Evolutionary conservation across 2,329 filamentous ascomycete genomes (phyloP).

Genomic region (Aspergillus ustus): DNA sequence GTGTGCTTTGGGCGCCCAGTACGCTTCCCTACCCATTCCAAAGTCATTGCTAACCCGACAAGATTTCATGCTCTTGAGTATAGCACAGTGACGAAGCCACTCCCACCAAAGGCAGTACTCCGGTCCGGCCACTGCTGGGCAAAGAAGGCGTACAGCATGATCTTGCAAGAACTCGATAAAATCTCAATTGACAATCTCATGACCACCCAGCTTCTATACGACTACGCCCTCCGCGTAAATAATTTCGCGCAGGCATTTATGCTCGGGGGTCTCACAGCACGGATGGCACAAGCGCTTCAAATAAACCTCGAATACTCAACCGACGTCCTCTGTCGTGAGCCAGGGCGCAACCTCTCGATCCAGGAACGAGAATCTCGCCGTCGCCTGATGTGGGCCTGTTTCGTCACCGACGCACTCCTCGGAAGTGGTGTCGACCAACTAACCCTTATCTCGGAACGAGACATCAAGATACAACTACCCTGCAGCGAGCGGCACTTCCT

Average conservation of each 20-base stretch:
- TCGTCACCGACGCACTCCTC: conserved; percentile 16
- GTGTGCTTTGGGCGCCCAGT: conserved; percentile 16
- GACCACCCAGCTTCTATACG: conserved; percentile 12
- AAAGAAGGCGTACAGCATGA: conserved; percentile 1
- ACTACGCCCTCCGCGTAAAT: conserved; percentile 10
- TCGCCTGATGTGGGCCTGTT: conserved; percentile 17
- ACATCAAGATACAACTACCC: conserved; percentile 16
- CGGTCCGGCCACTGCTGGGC: conserved; percentile 9
- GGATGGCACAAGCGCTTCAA: conserved; percentile 15
- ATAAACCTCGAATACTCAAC: conserved; percentile 17
- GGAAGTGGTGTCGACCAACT: conserved; percentile 18
- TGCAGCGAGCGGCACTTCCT: conserved; percentile 11
- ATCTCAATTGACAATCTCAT: conserved; percentile 17
- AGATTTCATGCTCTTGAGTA: conserved; percentile 15
- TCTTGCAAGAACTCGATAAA: conserved; percentile 10
- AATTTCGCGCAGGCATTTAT: conserved; percentile 18
- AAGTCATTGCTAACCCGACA: neutral
- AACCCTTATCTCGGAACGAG: conserved; percentile 12
- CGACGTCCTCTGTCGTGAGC: conserved; percentile 10
- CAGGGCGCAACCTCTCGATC: conserved; percentile 7
- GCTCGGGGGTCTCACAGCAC: conserved; percentile 14
- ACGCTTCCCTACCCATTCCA: neutral
- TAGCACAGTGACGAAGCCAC: neutral
- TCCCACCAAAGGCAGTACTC: conserved; percentile 8
- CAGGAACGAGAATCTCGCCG: conserved; percentile 12